Percentiles rank a stretch among this genome's conserved stretches.
phyloP scores from a whole-genome alignment of 352 stramenopile species.

The Pseudoperonospora humuli region DNA sequence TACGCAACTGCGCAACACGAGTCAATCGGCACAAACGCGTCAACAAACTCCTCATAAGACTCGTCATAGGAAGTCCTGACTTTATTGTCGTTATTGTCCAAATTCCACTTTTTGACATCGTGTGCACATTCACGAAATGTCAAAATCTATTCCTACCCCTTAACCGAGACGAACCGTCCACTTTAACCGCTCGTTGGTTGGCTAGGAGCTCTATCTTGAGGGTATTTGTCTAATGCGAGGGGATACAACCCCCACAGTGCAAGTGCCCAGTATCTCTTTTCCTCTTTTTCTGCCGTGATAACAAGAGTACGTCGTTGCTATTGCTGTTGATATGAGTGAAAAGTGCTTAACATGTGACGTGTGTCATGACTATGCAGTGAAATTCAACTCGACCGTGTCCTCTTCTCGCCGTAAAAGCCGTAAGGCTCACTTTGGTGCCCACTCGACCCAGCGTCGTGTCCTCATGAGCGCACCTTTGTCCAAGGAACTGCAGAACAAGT shows the following conservation, averaged over 20 bases:
- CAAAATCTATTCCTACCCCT: too few relatives aligned
- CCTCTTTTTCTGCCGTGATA: slow-evolving; percentile 64
- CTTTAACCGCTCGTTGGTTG: slow-evolving; percentile 17
- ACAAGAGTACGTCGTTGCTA: slow-evolving; percentile 68
- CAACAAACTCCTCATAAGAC: slow-evolving; percentile 25
- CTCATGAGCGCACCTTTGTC: slow-evolving; percentile 97
- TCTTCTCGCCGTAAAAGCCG: slow-evolving; percentile 96
- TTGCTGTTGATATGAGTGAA: neutral
- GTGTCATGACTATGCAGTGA: slow-evolving; percentile 60
- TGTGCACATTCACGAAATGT: too few relatives aligned
- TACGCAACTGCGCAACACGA: slow-evolving; percentile 20
- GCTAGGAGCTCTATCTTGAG: slow-evolving; percentile 3
- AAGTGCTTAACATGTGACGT: neutral
- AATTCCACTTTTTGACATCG: too few relatives aligned
- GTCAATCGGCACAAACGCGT: slow-evolving; percentile 16
- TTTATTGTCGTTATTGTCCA: too few relatives aligned
- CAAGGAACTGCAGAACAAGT: slow-evolving; percentile 99
- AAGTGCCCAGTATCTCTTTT: slow-evolving; percentile 69
- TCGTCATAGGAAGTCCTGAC: too few relatives aligned
- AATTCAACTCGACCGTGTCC: slow-evolving; percentile 91
- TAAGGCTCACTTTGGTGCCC: slow-evolving; percentile 98
- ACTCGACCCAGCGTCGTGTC: slow-evolving; percentile 93
- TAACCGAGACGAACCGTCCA: slow-evolving; percentile 19
- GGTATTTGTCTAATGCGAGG: neutral
- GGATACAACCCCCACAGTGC: neutral